Percentiles rank a stretch among this genome's conserved stretches.
Conservation (phyloP, 371 early-diverging fungal genomes). For the Rhizopus delemar region DNA sequence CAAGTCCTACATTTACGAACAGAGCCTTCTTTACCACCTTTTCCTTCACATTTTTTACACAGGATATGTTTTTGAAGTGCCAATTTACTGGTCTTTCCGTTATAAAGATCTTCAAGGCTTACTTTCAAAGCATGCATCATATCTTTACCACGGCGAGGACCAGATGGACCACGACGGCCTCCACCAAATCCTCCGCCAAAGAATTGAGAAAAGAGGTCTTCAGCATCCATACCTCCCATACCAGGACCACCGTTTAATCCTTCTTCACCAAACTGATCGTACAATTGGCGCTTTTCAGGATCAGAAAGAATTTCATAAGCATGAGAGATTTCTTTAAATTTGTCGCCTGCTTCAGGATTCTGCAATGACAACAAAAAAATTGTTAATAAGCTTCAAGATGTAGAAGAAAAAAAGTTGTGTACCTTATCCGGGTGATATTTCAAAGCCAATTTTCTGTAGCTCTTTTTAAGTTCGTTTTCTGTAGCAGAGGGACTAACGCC, state of each 20-base stretch:
- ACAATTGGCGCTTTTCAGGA: slow-evolving; percentile 70
- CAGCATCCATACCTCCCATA: slow-evolving; percentile 67
- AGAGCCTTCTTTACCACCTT: slow-evolving; percentile 71
- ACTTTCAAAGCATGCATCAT: slow-evolving; percentile 83
- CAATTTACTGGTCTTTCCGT: slow-evolving; percentile 88
- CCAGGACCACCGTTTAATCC: slow-evolving; percentile 75
- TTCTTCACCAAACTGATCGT: slow-evolving; percentile 85
- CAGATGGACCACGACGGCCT: slow-evolving; percentile 57
- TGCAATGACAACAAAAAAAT: slow-evolving; percentile 24
- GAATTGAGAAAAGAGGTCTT: slow-evolving; percentile 89
- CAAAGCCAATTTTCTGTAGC: slow-evolving; percentile 89
- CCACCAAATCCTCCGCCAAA: slow-evolving; percentile 78
- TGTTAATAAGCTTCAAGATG: not conserved
- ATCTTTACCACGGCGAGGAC: slow-evolving; percentile 78
- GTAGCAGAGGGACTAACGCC: slow-evolving; percentile 81
- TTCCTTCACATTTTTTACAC: slow-evolving; percentile 82
- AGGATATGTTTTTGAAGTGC: slow-evolving; percentile 87
- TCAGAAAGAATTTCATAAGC: slow-evolving; percentile 96
- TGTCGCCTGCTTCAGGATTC: slow-evolving; percentile 81
- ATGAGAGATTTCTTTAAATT: slow-evolving; percentile 92
- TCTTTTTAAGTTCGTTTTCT: slow-evolving; percentile 87
- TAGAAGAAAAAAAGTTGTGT: slow-evolving; percentile 46
- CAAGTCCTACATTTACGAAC: slow-evolving; percentile 75
- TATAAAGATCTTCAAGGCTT: slow-evolving; percentile 93
- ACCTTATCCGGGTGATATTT: slow-evolving; percentile 96